Conservation (phyloP, 1,139 yeast species). For the Williopsis jadinii region DNA sequence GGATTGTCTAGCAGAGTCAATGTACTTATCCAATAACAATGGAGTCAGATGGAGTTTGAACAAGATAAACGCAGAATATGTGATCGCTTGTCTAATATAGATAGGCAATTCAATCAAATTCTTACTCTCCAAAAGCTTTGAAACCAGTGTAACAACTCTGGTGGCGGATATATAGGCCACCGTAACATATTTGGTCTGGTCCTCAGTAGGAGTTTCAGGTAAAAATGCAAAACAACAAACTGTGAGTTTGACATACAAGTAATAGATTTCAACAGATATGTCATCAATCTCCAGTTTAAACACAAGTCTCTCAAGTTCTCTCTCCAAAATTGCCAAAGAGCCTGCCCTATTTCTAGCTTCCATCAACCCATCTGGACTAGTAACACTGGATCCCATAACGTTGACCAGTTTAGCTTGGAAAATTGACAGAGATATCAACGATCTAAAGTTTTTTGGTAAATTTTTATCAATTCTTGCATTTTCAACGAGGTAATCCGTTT, state of each 20-base stretch:
- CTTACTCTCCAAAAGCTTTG: conserved; percentile 58
- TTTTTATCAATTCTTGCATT: conserved; percentile 63
- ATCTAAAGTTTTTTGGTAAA: conserved; percentile 66
- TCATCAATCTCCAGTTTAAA: conserved; percentile 59
- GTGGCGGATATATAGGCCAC: conserved; percentile 80
- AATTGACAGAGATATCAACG: conserved; percentile 65
- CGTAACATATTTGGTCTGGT: conserved; percentile 78
- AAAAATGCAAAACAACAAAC: conserved; percentile 85
- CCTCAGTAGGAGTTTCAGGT: conserved; percentile 87
- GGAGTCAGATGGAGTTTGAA: conserved; percentile 82
- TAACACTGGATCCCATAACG: conserved; percentile 85
- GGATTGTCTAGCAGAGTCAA: conserved; percentile 87
- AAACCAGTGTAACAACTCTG: conserved; percentile 69
- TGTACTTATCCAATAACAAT: conserved; percentile 63
- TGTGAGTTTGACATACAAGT: conserved; percentile 70
- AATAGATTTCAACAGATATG: conserved; percentile 71
- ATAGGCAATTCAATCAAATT: conserved; percentile 81
- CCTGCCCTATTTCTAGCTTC: conserved; percentile 83
- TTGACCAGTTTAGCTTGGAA: conserved; percentile 81
- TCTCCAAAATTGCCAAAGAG: conserved; percentile 64
- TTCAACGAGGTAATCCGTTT: conserved; percentile 78
- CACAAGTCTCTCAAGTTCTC: conserved; percentile 68
- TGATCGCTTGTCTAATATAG: conserved; percentile 76
- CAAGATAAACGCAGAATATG: conserved; percentile 71
- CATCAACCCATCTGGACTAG: conserved; percentile 83